A percentile compares a stretch with the other conserved stretches of the same genome.
Conservation (phyloP, 257 asterid genomes). For the Solanum sejunctum region DNA sequence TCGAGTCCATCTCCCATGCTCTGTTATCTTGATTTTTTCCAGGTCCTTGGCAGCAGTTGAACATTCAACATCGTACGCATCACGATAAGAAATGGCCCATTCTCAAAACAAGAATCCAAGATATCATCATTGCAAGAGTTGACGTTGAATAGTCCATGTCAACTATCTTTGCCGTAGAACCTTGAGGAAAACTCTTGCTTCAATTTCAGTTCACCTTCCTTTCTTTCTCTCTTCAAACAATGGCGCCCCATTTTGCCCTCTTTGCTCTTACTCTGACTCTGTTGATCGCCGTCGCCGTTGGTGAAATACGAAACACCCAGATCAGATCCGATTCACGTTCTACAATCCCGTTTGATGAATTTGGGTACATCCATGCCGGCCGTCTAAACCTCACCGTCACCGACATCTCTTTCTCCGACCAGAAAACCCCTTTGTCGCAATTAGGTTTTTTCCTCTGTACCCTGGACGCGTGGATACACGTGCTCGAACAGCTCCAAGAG, state of each 20-base stretch:
- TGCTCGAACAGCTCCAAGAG: neutral
- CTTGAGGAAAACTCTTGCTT: neutral
- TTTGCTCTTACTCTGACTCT: neutral
- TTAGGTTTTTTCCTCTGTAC: conserved; percentile 13
- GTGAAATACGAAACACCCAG: conserved; percentile 13
- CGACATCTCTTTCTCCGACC: neutral
- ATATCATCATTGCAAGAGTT: neutral
- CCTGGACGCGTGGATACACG: neutral
- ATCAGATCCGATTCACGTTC: conserved; percentile 19
- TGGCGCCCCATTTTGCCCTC: neutral
- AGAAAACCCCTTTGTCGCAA: neutral
- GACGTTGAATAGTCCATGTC: neutral
- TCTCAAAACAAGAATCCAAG: neutral
- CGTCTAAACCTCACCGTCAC: conserved; percentile 15
- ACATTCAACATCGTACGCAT: neutral
- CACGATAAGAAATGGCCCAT: neutral
- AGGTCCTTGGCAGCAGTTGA: neutral
- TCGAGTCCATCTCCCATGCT: neutral
- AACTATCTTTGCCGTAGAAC: neutral
- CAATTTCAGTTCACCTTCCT: neutral
- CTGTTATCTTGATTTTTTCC: neutral
- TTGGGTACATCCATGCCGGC: conserved; percentile 20
- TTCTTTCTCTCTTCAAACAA: neutral
- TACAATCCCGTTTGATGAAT: conserved; percentile 17
- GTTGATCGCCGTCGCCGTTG: neutral